Evolutionary conservation across 2,329 filamentous ascomycete genomes (phyloP).

Genomic region (Colletotrichum higginsianum): DNA sequence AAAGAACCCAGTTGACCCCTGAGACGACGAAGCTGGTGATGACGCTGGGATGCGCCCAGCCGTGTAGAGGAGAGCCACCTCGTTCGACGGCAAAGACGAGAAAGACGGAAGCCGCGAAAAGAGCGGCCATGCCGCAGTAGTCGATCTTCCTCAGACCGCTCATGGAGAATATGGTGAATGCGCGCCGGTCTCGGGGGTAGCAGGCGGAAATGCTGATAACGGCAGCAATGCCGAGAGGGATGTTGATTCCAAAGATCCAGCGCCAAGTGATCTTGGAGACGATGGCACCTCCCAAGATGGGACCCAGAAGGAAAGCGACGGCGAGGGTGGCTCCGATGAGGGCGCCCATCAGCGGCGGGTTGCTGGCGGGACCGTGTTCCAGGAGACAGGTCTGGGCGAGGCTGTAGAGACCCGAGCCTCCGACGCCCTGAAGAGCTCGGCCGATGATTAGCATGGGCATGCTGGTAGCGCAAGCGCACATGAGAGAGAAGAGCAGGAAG

Average conservation of each 20-base stretch:
- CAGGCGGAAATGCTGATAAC: constrained; percentile 63
- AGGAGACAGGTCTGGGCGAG: constrained; percentile 71
- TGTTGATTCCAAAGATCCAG: constrained; percentile 75
- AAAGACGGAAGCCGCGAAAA: constrained; percentile 67
- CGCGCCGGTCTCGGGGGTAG: constrained; percentile 58
- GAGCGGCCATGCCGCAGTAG: constrained; percentile 64
- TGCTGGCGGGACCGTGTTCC: constrained; percentile 68
- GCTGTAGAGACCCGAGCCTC: constrained; percentile 74
- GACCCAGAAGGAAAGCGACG: constrained; percentile 71
- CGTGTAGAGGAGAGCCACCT: constrained; percentile 65
- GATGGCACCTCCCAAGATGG: constrained; percentile 70
- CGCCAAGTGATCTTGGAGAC: constrained; percentile 69
- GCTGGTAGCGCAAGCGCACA: constrained; percentile 64
- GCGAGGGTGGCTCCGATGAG: constrained; percentile 70
- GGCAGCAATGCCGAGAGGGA: constrained; percentile 64
- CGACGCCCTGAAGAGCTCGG: constrained; percentile 72
- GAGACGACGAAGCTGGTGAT: constrained; percentile 64
- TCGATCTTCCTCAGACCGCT: constrained; percentile 65
- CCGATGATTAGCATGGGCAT: constrained; percentile 71
- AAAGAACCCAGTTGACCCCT: constrained; percentile 62
- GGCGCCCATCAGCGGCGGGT: constrained; percentile 68
- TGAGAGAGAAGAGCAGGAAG: constrained; percentile 69
- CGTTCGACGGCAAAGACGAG: constrained; percentile 71
- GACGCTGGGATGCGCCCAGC: constrained; percentile 68
- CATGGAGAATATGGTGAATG: constrained; percentile 55